These are phyloP conservation scores for Colletotrichum falcatum DNA, from an alignment of 2,329 filamentous ascomycete species.

Conservation along the genomic window DNA sequence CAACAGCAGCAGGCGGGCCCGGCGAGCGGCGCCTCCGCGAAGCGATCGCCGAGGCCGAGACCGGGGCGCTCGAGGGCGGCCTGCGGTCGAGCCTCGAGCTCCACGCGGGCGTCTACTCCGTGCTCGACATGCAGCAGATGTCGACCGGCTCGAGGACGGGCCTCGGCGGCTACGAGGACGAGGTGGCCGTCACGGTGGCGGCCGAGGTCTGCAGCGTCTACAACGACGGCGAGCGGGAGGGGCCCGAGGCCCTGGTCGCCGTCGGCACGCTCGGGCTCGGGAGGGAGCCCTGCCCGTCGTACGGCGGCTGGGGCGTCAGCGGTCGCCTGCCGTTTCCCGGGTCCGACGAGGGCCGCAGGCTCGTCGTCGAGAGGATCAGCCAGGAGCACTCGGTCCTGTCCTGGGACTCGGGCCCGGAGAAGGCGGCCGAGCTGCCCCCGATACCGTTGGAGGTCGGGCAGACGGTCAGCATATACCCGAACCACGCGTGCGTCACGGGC, in stretches of 20 bases:
- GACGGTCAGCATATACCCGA: conserved; percentile 64
- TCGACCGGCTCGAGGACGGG: conserved; percentile 61
- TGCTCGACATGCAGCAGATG: conserved; percentile 74
- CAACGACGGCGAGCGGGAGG: conserved; percentile 49
- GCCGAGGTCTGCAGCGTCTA: conserved; percentile 73
- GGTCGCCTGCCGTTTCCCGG: conserved; percentile 49
- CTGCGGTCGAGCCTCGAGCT: conserved; percentile 60
- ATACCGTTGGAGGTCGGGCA: conserved; percentile 54
- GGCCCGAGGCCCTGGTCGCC: conserved; percentile 66
- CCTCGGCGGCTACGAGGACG: conserved; percentile 49
- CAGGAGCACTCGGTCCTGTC: conserved; percentile 73
- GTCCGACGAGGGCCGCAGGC: conserved; percentile 35
- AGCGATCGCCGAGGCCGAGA: conserved; percentile 5
- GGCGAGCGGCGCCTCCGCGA: conserved; percentile 15
- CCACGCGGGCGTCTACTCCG: conserved; percentile 74
- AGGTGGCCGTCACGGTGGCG: conserved; percentile 68
- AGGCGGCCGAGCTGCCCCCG: not conserved
- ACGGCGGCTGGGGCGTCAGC: conserved; percentile 71
- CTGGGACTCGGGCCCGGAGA: conserved; percentile 55
- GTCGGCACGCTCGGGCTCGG: conserved; percentile 70
- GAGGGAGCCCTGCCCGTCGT: conserved; percentile 70
- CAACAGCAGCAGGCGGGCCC: not conserved
- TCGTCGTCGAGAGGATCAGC: conserved; percentile 71
- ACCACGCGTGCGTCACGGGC: conserved; percentile 74
- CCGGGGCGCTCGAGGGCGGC: not conserved